Conservation (phyloP, 108 stramenopile genomes). For the Cyclotella choctawhatcheeana region DNA sequence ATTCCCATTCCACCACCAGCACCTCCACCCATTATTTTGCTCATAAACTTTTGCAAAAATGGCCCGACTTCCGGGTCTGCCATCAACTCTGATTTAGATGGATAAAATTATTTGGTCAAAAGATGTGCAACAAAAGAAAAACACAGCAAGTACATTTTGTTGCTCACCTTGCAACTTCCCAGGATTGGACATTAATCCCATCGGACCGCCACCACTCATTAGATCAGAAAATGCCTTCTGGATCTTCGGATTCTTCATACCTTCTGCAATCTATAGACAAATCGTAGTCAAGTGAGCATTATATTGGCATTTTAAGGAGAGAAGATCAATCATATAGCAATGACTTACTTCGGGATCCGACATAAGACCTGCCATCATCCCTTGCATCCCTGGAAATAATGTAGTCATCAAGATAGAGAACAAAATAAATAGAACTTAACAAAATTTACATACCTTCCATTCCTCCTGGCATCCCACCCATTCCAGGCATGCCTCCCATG, state of each 20-base stretch:
- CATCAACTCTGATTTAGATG: conserved; percentile 65
- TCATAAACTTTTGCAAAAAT: conserved; percentile 85
- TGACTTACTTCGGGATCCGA: conserved; percentile 38
- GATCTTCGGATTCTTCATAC: conserved; percentile 90
- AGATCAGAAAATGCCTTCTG: conserved; percentile 78
- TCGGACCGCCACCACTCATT: conserved; percentile 78
- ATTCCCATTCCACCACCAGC: conserved; percentile 44
- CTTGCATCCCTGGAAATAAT: too few species aligned
- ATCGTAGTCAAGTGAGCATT: background rate
- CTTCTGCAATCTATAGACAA: conserved; percentile 76
- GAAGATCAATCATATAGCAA: background rate
- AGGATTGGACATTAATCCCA: conserved; percentile 81
- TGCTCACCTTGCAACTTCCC: conserved; percentile 67
- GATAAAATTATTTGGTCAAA: too few species aligned
- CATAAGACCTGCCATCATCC: conserved; percentile 86
- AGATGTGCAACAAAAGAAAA: too few species aligned
- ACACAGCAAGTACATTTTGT: too few species aligned
- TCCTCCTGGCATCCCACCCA: conserved; percentile 35
- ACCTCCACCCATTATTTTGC: conserved; percentile 64
- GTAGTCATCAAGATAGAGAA: too few species aligned
- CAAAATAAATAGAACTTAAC: too few species aligned
- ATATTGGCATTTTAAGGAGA: background rate
- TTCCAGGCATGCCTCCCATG: conserved; percentile 19
- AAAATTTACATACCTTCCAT: conserved; percentile 62
- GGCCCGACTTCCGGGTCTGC: conserved; percentile 90